Conservation (phyloP, 768 basidiomycete genomes). For the Leucosporidium creatinivorum region DNA sequence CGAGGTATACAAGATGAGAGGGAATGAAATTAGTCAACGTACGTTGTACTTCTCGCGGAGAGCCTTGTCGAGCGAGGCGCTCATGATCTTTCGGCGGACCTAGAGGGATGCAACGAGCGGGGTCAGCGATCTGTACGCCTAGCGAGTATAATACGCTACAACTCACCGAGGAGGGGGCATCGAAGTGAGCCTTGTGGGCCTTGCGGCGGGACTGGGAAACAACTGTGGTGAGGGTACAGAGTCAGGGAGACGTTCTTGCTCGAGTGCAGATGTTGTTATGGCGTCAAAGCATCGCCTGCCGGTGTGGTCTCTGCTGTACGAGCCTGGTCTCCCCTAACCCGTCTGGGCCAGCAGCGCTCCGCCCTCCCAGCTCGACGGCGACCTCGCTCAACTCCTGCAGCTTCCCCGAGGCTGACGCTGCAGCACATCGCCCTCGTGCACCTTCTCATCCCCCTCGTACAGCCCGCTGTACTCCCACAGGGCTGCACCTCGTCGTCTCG, state of each 20-base stretch:
- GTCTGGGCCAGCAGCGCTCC: background rate
- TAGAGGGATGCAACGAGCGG: too few species aligned
- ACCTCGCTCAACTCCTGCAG: background rate
- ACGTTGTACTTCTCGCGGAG: conserved; percentile 87
- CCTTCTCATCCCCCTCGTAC: too few species aligned
- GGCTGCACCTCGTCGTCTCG: too few species aligned
- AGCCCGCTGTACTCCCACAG: too few species aligned
- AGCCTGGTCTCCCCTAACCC: background rate
- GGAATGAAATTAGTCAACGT: conserved; percentile 41
- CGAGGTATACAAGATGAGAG: background rate
- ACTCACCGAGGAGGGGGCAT: conserved; percentile 68
- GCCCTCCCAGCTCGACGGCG: background rate
- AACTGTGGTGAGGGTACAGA: conserved; percentile 47
- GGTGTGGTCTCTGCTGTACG: too few species aligned
- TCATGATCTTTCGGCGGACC: conserved; percentile 95
- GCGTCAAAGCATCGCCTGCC: too few species aligned
- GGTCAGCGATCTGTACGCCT: too few species aligned
- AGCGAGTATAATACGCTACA: too few species aligned
- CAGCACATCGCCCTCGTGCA: background rate
- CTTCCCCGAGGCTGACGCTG: background rate
- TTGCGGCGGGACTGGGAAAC: conserved; percentile 92
- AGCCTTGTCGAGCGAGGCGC: conserved; percentile 88
- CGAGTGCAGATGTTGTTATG: too few species aligned
- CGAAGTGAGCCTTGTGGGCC: conserved; percentile 96
- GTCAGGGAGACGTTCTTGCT: background rate